phyloP scores from a whole-genome alignment of 805 yeast species.

The Ascoidea asiatica region DNA sequence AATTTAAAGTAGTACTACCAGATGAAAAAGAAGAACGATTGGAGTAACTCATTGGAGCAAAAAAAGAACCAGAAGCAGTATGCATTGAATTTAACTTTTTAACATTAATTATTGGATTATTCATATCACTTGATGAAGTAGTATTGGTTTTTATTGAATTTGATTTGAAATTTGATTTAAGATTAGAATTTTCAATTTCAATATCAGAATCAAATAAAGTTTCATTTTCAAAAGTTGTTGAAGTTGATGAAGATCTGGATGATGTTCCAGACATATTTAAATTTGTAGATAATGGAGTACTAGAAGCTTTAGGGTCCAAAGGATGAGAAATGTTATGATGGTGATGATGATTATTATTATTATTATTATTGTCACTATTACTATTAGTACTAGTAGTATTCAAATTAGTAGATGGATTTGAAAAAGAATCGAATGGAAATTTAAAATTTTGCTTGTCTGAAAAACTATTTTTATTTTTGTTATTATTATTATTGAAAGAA shows the following conservation, averaged over 20 bases:
- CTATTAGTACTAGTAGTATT: no score
- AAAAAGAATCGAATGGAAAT: not conserved
- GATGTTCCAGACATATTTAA: not conserved
- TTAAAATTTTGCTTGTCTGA: not conserved
- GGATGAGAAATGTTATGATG: no score
- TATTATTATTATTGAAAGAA: no score
- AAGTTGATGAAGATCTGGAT: conserved; percentile 3
- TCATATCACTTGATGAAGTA: no score
- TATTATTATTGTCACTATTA: no score
- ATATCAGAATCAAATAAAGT: conserved; percentile 6
- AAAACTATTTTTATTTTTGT: not conserved
- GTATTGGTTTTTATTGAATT: no score
- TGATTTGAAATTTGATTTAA: no score
- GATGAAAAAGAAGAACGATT: not conserved
- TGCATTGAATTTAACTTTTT: not conserved
- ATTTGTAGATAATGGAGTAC: not conserved
- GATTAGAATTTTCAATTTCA: not conserved
- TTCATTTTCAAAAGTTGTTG: conserved; percentile 7
- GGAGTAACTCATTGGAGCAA: not conserved
- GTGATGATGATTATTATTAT: no score
- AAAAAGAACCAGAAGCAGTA: not conserved
- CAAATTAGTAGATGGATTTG: not conserved
- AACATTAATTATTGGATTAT: not conserved
- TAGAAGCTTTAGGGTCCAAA: not conserved
- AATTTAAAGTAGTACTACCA: not conserved